Evolutionary conservation across 1,284 basidiomycete genomes (phyloP), one percentile per base, ranked within the genome.

Genomic region (Trametes polyzona): DNA sequence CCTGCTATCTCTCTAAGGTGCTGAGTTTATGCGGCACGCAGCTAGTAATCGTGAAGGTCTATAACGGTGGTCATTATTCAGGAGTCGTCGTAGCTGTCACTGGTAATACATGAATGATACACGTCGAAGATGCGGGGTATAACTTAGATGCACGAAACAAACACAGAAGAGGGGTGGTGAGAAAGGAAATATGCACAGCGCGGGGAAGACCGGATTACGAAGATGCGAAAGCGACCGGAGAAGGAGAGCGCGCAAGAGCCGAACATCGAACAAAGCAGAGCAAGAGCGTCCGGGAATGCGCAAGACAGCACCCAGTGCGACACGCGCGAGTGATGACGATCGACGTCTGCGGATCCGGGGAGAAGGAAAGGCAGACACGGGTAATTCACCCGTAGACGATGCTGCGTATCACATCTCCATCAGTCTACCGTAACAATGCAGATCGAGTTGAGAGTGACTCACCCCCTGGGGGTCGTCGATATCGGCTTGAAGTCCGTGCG

Each of bases 401-500:
- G 44, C 75, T 76, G 62, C 23, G 52, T 43, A 50, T 32, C 39
- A n/a, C 17, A 21, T 41, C 27, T 30, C 32, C 33, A 47, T 64
- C 35, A 64, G 58, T 47, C 35, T 30, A 16, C 26, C 47, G 27
- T 21, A 29, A 6, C 16, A 27, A 21, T 32, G 4, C 30, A n/a
- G 27, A 42, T 16, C 9, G 29, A 48, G 14, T 12, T 14, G 7
- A 21, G 9, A n/a, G 41, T 26, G 9, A 75, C 87, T 79, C 72
- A 90, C 88, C 88, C 88, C 73, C 83, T 72, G 8, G 83, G 54
- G 10, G 87, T 88, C 16, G 88, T 88, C 27, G 87, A 89, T 76
- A 90, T 87, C 16, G 88, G 88, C 70, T 85, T 83, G 73, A 91
- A 91, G 70, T 90, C 88, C 16, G 83, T 83, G 47, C 88, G 81